Evolutionary conservation across 345 rosid genomes (phyloP).

Genomic region (Rhodamnia rubescens): DNA sequence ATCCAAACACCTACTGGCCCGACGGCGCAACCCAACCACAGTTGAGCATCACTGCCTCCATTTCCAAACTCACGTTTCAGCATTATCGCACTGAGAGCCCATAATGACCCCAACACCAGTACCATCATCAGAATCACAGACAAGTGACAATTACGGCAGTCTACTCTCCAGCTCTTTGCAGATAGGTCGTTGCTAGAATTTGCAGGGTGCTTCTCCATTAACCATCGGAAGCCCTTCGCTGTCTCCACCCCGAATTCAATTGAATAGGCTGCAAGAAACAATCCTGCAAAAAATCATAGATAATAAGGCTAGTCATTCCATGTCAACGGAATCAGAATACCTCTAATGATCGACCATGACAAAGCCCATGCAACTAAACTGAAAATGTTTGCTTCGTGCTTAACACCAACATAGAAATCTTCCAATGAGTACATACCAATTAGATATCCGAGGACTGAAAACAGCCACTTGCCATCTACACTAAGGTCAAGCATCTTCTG

Average conservation of each 20-base stretch:
- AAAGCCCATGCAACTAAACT: neutral
- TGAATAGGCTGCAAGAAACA: constrained; percentile 66
- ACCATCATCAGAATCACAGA: constrained; percentile 25
- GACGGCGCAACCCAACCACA: constrained; percentile 78
- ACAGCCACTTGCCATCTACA: constrained; percentile 60
- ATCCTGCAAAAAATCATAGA: constrained; percentile 33
- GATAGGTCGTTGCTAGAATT: constrained; percentile 3
- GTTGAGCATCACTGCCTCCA: constrained; percentile 38
- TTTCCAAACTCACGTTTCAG: constrained; percentile 38
- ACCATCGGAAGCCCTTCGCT: constrained; percentile 66
- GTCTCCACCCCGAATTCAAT: constrained; percentile 71
- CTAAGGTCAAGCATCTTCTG: constrained; percentile 93
- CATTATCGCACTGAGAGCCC: constrained; percentile 30
- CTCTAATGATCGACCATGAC: neutral
- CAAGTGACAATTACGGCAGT: constrained; percentile 32
- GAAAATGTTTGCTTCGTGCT: neutral
- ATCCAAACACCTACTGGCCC: constrained; percentile 87
- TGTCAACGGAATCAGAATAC: neutral
- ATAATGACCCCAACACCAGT: constrained; percentile 32
- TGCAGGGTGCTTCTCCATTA: constrained; percentile 12
- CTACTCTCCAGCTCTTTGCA: constrained; percentile 20
- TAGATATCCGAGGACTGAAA: constrained; percentile 53
- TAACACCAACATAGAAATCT: neutral
- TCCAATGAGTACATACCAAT: constrained; percentile 30
- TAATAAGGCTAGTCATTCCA: neutral